A percentile compares a stretch with the other conserved stretches of the same genome.
These are phyloP conservation scores for Botrytis squamosa DNA, from an alignment of 2,329 filamentous ascomycete species.

Conservation along the genomic window DNA sequence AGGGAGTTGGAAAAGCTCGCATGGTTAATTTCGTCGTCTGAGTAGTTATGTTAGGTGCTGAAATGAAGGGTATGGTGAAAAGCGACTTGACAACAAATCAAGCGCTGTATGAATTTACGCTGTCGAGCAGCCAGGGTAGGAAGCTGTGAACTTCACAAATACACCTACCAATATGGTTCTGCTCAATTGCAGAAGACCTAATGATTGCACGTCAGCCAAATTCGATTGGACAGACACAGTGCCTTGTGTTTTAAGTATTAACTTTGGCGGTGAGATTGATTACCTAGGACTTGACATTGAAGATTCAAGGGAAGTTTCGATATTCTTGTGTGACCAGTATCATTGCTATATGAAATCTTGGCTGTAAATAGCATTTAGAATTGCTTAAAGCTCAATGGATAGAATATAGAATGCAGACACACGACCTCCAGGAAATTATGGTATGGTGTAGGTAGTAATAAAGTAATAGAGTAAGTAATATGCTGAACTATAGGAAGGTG, in stretches of 20 bases:
- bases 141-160: background rate
- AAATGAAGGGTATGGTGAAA: background rate
- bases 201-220: background rate
- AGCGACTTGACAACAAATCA: background rate
- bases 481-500: background rate
- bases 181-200: slow-evolving; percentile 18
- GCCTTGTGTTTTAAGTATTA: background rate
- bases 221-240: background rate
- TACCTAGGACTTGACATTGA: slow-evolving; percentile 20
- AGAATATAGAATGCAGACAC: background rate
- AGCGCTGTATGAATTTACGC: background rate
- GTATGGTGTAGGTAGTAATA: background rate
- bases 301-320: background rate
- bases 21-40: slow-evolving; percentile 12
- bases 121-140: background rate
- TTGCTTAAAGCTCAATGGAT: background rate
- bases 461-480: background rate
- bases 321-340: slow-evolving; percentile 12
- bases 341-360: slow-evolving; percentile 4
- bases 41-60: background rate
- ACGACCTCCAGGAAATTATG: background rate
- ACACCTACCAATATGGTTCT: slow-evolving; percentile 14
- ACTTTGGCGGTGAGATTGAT: slow-evolving; percentile 1
- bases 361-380: slow-evolving; percentile 8
- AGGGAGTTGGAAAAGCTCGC: slow-evolving; percentile 7